Percentiles rank a stretch among this genome's conserved stretches.
These are phyloP conservation scores for Sambucus nigra DNA, from an alignment of 129 eudicot species.

Conservation along the genomic window DNA sequence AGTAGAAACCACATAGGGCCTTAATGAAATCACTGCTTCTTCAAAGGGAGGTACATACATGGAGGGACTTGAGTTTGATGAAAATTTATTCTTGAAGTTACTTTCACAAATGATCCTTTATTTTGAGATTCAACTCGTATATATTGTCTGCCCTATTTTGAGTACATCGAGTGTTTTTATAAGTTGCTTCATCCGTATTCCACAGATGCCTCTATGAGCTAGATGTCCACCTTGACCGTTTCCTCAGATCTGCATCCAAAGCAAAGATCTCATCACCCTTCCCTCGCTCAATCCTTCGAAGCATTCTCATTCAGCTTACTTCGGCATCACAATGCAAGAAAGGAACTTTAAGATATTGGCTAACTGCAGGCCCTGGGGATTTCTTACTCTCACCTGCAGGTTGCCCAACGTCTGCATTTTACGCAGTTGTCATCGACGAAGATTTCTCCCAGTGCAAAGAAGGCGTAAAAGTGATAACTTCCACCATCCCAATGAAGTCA, in stretches of 20 bases:
- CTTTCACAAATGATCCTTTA: no score
- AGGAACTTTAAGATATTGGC: conserved; percentile 86
- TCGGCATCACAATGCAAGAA: conserved; percentile 59
- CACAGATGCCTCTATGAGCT: conserved; percentile 74
- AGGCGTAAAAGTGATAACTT: conserved; percentile 77
- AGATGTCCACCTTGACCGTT: conserved; percentile 76
- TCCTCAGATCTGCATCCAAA: conserved; percentile 64
- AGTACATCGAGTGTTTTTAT: neutral
- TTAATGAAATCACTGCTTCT: no score
- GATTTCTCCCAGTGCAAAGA: conserved; percentile 53
- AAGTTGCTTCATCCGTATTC: no score
- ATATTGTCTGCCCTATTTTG: neutral
- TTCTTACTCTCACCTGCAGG: conserved; percentile 70
- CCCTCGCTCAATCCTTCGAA: conserved; percentile 47
- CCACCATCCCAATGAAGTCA: conserved; percentile 72
- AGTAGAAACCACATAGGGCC: no score
- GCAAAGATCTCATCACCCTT: conserved; percentile 67
- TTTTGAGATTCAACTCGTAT: no score
- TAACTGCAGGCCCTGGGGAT: conserved; percentile 84
- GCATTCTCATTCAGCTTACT: conserved; percentile 71
- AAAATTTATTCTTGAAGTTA: no score
- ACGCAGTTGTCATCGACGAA: conserved; percentile 70
- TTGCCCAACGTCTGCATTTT: conserved; percentile 68
- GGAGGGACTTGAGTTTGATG: no score
- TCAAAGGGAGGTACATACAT: no score